Conservation (phyloP, 1,284 basidiomycete species). For the Tausonia pullulans region DNA sequence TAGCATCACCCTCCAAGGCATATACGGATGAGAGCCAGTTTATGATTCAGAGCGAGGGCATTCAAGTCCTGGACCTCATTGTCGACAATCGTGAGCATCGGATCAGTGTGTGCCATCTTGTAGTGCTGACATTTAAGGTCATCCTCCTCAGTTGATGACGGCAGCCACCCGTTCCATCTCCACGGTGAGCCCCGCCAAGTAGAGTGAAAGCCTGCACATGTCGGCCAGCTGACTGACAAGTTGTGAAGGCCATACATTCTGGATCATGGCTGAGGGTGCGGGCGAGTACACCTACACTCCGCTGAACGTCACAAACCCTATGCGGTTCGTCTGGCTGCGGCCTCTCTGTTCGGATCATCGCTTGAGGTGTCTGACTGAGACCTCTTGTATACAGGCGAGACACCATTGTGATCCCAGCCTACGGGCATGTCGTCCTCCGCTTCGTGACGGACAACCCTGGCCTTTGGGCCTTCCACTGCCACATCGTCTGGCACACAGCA, state of each 20-base stretch:
- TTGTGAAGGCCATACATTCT: constrained; percentile 18
- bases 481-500: constrained; percentile 21
- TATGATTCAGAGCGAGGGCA: constrained; percentile 14
- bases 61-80: constrained; percentile 21
- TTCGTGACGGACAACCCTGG: constrained; percentile 22
- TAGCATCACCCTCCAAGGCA: not conserved
- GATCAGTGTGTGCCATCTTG: no score
- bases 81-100: constrained; percentile 13
- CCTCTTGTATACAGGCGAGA: constrained; percentile 19
- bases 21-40: constrained; percentile 17
- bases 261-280: constrained; percentile 19
- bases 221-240: no score
- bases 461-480: constrained; percentile 24
- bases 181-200: constrained; percentile 18
- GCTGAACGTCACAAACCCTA: constrained; percentile 21
- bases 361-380: not conserved
- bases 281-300: constrained; percentile 14
- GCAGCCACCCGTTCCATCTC: constrained; percentile 25
- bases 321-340: constrained; percentile 5
- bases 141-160: constrained; percentile 19
- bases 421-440: constrained; percentile 20
- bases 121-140: no score
- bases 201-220: no score
- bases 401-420: constrained; percentile 22
- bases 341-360: not conserved